A percentile compares a stretch with the other conserved stretches of the same genome.
Conservation (phyloP, 208 protist species). For the Wallacemonas sp. region DNA sequence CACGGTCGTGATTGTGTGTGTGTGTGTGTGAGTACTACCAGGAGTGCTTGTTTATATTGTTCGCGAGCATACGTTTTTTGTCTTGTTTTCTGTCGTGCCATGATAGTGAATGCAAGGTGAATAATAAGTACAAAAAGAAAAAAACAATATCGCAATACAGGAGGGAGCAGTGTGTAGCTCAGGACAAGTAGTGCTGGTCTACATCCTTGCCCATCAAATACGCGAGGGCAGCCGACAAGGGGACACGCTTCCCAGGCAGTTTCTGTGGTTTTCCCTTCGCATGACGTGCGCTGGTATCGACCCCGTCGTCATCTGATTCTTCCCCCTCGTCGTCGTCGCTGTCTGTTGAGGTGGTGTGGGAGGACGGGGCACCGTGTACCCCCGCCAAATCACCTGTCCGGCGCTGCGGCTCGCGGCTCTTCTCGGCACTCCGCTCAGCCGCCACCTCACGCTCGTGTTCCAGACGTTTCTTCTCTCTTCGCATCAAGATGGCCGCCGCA, state of each 20-base stretch:
- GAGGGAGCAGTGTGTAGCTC: too few relatives aligned
- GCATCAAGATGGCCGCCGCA: conserved; percentile 8
- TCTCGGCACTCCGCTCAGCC: conserved; percentile 21
- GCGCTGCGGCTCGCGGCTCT: conserved; percentile 7
- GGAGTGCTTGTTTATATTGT: not conserved
- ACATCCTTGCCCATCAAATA: conserved; percentile 44
- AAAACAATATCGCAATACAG: too few relatives aligned
- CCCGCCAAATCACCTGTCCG: too few relatives aligned
- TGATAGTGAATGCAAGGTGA: not conserved
- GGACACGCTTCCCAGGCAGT: conserved; percentile 33
- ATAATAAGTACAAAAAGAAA: not conserved
- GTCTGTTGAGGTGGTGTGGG: too few relatives aligned
- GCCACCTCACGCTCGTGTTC: conserved; percentile 25
- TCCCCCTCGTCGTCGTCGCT: not conserved
- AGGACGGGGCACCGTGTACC: too few relatives aligned
- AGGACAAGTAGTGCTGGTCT: too few relatives aligned
- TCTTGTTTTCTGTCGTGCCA: not conserved
- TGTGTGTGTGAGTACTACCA: not conserved
- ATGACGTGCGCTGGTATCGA: not conserved
- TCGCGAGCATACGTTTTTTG: not conserved
- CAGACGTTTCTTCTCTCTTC: conserved; percentile 14
- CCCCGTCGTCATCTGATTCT: too few relatives aligned
- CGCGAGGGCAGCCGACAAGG: conserved; percentile 43
- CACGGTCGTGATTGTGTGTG: not conserved
- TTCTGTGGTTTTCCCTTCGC: not conserved